phyloP scores from a whole-genome alignment of 148 eudicot species.

The Nepenthes mirabilis region DNA sequence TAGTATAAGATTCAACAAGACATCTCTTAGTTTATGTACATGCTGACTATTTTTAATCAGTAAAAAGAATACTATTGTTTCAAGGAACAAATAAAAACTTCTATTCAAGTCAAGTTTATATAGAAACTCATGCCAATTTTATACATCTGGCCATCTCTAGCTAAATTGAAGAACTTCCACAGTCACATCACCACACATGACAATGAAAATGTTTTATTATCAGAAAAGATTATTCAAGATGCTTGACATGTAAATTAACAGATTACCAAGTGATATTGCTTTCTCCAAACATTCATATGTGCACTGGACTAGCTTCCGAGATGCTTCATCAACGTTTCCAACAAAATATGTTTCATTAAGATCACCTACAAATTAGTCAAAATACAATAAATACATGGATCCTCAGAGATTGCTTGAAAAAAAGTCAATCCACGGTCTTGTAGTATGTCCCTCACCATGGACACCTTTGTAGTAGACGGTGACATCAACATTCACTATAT shows the following conservation, averaged over 20 bases:
- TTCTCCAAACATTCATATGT: slow-evolving; percentile 98
- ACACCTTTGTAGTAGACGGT: slow-evolving; percentile 92
- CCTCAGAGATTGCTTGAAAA: not conserved
- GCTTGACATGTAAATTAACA: not conserved
- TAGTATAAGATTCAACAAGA: not conserved
- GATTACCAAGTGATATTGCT: slow-evolving; percentile 80
- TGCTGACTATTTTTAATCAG: too few relatives aligned
- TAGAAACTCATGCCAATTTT: too few relatives aligned
- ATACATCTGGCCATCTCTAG: too few relatives aligned
- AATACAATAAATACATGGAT: not conserved
- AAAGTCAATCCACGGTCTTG: not conserved
- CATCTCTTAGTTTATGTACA: too few relatives aligned
- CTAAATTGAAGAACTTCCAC: too few relatives aligned
- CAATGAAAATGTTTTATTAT: too few relatives aligned
- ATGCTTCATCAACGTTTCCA: slow-evolving; percentile 92
- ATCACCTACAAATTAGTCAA: slow-evolving; percentile 55
- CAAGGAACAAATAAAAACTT: too few relatives aligned
- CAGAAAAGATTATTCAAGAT: too few relatives aligned
- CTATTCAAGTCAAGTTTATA: too few relatives aligned
- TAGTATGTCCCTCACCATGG: slow-evolving; percentile 50
- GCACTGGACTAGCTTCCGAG: slow-evolving; percentile 64
- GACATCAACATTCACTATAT: slow-evolving; percentile 94
- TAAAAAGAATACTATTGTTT: too few relatives aligned
- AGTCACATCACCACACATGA: too few relatives aligned
- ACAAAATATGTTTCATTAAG: slow-evolving; percentile 96